These are phyloP conservation scores for Annulohypoxylon stygium DNA, from an alignment of 495 filamentous ascomycete species.

Conservation along the genomic window DNA sequence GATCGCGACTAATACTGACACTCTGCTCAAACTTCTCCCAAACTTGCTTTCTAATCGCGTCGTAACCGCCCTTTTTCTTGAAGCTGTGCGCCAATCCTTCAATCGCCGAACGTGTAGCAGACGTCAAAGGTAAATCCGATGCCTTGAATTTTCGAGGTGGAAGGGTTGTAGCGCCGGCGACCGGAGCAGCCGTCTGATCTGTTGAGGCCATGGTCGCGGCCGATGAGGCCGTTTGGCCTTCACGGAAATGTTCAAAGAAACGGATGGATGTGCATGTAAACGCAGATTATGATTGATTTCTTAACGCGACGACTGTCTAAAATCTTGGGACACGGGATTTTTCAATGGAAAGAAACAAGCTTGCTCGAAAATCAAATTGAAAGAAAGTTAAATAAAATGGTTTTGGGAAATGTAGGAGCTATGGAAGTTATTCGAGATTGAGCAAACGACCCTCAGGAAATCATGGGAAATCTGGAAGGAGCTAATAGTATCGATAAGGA, in stretches of 20 bases:
- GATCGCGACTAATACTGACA: constrained; percentile 62
- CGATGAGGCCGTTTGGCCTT: constrained; percentile 47
- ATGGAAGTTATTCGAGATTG: constrained; percentile 9
- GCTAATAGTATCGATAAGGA: constrained; percentile 27
- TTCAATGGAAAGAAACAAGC: not conserved
- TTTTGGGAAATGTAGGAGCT: not conserved
- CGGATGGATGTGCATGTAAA: constrained; percentile 21
- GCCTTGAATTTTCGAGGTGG: constrained; percentile 81
- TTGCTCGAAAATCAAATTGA: constrained; percentile 4
- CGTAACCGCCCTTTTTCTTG: constrained; percentile 93
- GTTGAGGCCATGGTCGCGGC: constrained; percentile 58
- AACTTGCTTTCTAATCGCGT: constrained; percentile 81
- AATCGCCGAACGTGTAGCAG: constrained; percentile 78
- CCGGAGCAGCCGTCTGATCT: constrained; percentile 54
- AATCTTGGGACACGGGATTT: not conserved
- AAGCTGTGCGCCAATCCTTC: constrained; percentile 83
- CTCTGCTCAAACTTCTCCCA: constrained; percentile 84
- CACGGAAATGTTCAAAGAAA: constrained; percentile 10
- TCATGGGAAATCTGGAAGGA: not conserved
- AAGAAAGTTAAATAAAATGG: not conserved
- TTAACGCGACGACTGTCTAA: not conserved
- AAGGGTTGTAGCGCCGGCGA: constrained; percentile 56
- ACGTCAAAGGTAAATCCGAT: constrained; percentile 82
- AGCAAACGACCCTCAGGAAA: not conserved
- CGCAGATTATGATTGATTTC: not conserved